phyloP scores from a whole-genome alignment of 2,329 filamentous ascomycete genomes.

The Alternaria solani region DNA sequence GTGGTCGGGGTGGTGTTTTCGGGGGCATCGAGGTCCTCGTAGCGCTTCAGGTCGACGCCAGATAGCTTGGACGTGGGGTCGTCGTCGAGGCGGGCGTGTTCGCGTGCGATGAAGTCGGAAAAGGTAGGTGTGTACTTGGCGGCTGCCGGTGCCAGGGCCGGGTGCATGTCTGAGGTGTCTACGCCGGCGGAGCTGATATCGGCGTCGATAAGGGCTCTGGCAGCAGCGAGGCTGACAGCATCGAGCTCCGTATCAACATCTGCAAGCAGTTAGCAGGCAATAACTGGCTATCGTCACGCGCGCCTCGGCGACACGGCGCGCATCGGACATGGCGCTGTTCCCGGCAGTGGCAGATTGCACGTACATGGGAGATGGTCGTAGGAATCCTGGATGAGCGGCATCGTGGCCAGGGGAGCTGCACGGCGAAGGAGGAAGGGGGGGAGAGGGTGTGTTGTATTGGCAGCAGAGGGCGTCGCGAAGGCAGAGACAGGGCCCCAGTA shows the following conservation, averaged over 20 bases:
- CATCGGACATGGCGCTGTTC: constrained; percentile 68
- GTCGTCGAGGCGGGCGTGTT: constrained; percentile 72
- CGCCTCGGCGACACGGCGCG: constrained; percentile 9
- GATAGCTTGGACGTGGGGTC: constrained; percentile 58
- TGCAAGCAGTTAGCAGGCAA: constrained; percentile 51
- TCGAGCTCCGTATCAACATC: constrained; percentile 83
- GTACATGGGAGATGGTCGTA: constrained; percentile 85
- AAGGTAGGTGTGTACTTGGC: constrained; percentile 63
- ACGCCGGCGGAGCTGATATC: constrained; percentile 60
- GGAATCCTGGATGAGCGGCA: constrained; percentile 73
- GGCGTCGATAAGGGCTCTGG: constrained; percentile 72
- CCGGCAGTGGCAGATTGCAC: constrained; percentile 36
- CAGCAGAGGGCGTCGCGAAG: constrained; percentile 15
- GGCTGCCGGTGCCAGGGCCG: constrained; percentile 61
- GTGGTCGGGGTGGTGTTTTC: constrained; percentile 50
- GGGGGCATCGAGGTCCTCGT: constrained; percentile 76
- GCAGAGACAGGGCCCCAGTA: constrained; percentile 11
- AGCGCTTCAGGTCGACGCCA: constrained; percentile 79
- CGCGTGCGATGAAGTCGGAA: constrained; percentile 70
- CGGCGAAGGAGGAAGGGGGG: constrained; percentile 19
- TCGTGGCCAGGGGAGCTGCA: constrained; percentile 47
- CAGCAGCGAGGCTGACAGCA: constrained; percentile 67
- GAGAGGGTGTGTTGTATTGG: constrained; percentile 24
- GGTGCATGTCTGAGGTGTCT: constrained; percentile 62
- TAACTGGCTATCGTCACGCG: constrained; percentile 3